Evolutionary conservation across 257 asterid genomes (phyloP), one percentile per base, ranked within the genome.

Genomic region (Scutellaria barbata): DNA sequence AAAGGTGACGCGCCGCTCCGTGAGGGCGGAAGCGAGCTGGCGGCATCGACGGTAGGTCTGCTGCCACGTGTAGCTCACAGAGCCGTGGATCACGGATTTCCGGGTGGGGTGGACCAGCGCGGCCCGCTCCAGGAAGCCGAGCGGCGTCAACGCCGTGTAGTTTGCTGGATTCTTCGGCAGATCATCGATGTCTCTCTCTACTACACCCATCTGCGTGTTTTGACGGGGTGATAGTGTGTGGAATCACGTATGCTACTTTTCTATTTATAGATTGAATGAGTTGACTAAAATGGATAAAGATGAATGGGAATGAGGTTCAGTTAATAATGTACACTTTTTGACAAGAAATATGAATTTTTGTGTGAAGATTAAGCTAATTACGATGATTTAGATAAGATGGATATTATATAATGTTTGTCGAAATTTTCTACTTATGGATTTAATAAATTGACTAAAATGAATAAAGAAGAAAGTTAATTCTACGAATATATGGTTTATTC

Each of bases 41-140:
- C 96, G 87, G 82, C 98, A 94, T 4, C 98, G 96, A 3, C 77
- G 81, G 84, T 91, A 94, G 66, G 98, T 94, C 80, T 94, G 96
- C 1, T 66, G 89, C 97, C 98, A 94, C 64, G 96, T 93, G 82
- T 87, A 94, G 1, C 73, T 58, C 6, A 80, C 63, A 6, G 92
- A 75, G 59, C 92, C 96, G 43, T 94, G 97, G 71, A 94, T 73
- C 18, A 94, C 14, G 16, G 98, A 87, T 1, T 79, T 85, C 40
- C 96, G 86, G 80, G 77, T 75, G 7, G 97, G 98, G 81, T 85
- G 89, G 5, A 94, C 84, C 17, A 81, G 78, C 3, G 97, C 96
- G 12, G 96, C 97, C 71, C 98, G 85, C 55, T 86, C 90, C 81
- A 91, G 74, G 80, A 94, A 89, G 9, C 86, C 82, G 66, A 94